Percentiles rank a stretch among this genome's conserved stretches.
Evolutionary conservation across 257 asterid species (phyloP).

Genomic region (Dorcoceras hygrometricum): DNA sequence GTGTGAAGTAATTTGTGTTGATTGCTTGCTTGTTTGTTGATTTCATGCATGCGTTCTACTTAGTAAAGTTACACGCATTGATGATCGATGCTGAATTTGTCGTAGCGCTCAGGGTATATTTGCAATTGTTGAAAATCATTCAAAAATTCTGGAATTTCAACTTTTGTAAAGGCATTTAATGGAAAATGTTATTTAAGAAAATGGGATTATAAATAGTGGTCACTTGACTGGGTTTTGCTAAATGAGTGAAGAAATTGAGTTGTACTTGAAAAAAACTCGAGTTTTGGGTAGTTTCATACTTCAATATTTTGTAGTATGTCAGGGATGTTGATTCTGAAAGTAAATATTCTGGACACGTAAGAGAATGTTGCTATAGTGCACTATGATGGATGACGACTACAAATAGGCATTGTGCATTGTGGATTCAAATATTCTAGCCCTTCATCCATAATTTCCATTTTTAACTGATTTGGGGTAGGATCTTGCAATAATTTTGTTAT

Average conservation of each 20-base stretch:
- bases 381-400: slow-evolving; percentile 7
- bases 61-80: slow-evolving; percentile 8
- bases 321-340: slow-evolving; percentile 8
- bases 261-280: slow-evolving; percentile 1
- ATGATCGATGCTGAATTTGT: not conserved
- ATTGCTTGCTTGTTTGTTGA: not conserved
- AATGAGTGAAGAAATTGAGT: not conserved
- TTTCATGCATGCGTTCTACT: slow-evolving; percentile 12
- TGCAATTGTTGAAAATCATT: not conserved
- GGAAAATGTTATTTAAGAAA: too few species aligned
- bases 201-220: not conserved
- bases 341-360: slow-evolving; percentile 13
- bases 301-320: slow-evolving; percentile 8
- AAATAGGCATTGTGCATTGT: not conserved
- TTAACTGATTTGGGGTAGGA: slow-evolving; percentile 17
- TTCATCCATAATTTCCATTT: not conserved
- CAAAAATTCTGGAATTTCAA: not conserved
- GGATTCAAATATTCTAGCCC: not conserved
- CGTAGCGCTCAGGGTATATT: not conserved
- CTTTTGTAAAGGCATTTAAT: not conserved
- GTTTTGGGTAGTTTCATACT: slow-evolving; percentile 14
- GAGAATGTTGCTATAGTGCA: slow-evolving; percentile 5
- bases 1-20: slow-evolving; percentile 15
- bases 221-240: not conserved
- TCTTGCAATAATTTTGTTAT: slow-evolving; percentile 17